Conservation (phyloP, 495 filamentous ascomycete genomes). For the Xylaria grammica region DNA sequence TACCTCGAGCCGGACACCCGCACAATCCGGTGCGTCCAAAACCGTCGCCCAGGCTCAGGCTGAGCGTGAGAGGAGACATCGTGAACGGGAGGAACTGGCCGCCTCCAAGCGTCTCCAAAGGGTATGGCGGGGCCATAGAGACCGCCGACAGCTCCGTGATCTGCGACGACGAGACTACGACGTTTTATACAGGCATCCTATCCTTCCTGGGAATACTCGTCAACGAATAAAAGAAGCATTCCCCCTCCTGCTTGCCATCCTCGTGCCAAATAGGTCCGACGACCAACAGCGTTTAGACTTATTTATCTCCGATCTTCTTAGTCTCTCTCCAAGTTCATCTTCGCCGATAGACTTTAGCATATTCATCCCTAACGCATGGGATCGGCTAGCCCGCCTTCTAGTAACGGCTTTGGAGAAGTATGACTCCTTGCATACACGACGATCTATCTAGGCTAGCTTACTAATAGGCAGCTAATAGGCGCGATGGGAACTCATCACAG, state of each 20-base stretch:
- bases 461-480: slow-evolving; percentile 25
- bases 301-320: slow-evolving; percentile 43
- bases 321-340: slow-evolving; percentile 13
- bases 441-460: neutral
- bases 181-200: slow-evolving; percentile 40
- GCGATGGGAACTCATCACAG: slow-evolving; percentile 25
- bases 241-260: slow-evolving; percentile 42
- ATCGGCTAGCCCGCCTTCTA: slow-evolving; percentile 41
- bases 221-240: slow-evolving; percentile 38
- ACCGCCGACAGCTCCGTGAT: slow-evolving; percentile 60
- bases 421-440: slow-evolving; percentile 3
- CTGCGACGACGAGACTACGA: slow-evolving; percentile 75
- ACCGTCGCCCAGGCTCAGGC: slow-evolving; percentile 85
- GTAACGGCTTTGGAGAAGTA: slow-evolving; percentile 42
- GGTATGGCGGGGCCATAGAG: slow-evolving; percentile 80
- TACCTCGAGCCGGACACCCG: slow-evolving; percentile 51
- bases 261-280: slow-evolving; percentile 33
- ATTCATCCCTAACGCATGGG: slow-evolving; percentile 36
- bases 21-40: slow-evolving; percentile 66
- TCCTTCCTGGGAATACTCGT: slow-evolving; percentile 4
- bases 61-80: slow-evolving; percentile 79
- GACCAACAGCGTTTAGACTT: slow-evolving; percentile 44
- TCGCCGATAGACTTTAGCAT: slow-evolving; percentile 34
- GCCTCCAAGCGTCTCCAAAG: slow-evolving; percentile 78
- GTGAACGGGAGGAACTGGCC: slow-evolving; percentile 77